Base-by-base conservation (phyloP, 257 asterid genomes). In the Echites panduratus region DNA sequence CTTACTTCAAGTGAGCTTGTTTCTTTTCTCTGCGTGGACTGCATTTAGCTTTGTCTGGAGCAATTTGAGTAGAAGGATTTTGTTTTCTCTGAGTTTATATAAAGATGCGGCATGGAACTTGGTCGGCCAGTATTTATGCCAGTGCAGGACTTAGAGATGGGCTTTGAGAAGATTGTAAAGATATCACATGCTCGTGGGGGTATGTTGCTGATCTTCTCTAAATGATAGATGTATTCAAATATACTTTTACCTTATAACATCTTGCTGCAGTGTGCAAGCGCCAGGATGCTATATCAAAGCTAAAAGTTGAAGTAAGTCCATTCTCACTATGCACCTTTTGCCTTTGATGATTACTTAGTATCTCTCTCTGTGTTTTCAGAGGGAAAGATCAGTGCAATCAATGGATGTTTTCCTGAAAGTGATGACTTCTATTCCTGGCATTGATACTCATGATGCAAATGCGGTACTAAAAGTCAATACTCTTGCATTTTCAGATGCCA, bases 151-250 rank as follows among this genome's bases (percentile, higher is more conserved):
- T 73, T 87, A 17, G 98, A 92, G 83, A 95, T 92, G 99, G 97
- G 97, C 61, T 90, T 90, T 69, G 98, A 95, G 86, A 89, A 89
- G 88, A 92, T 92, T 62, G 92, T 90, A 54, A 95, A 89, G 80
- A 79, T 95, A 54, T 90, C 96, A 67, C 96, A 83, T 78, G 96
- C 96, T 80, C 99, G 90, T 63, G 96, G 98, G 80, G 93, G 99
- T 95, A 86, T 82, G 82, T 29, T 38, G 7, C 20, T 50, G 38
- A 7, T 62, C 57, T 22, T 73, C 59, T n/a, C 52, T 11, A 72
- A 35, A 74, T 78, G 63, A 66, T 17, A n/a, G 57, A 73, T 62
- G 65, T 63, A 53, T 62, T 57, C 54, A 16, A 59, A 67, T 75
- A 74, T 43, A 66, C 68, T 45, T 68, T 77, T 41, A 70, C 64